phyloP scores from a whole-genome alignment of 192 early-diverging fungal species.

The Umbelopsis ramanniana region DNA sequence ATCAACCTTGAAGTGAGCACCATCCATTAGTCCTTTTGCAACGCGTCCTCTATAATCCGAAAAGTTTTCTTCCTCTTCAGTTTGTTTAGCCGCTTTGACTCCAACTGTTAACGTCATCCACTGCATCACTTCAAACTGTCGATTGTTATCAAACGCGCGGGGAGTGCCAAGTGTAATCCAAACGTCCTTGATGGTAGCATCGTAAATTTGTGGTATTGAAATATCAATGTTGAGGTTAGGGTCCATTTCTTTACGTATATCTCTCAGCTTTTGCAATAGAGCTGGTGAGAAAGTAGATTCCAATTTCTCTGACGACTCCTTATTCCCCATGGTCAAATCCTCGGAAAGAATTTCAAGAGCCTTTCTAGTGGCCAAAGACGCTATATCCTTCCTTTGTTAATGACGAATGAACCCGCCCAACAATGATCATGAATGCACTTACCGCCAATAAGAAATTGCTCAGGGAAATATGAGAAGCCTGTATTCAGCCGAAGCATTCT shows the following conservation, averaged over 20 bases:
- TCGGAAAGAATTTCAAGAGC: slow-evolving; percentile 23
- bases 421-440: neutral
- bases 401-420: neutral
- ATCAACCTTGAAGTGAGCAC: slow-evolving; percentile 53
- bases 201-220: slow-evolving; percentile 49
- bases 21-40: slow-evolving; percentile 50
- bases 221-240: slow-evolving; percentile 33
- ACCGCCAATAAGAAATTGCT: slow-evolving; percentile 58
- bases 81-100: neutral
- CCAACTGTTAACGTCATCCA: slow-evolving; percentile 48
- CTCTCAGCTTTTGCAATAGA: slow-evolving; percentile 40
- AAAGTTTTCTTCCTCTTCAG: slow-evolving; percentile 26
- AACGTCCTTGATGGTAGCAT: slow-evolving; percentile 49
- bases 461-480: slow-evolving; percentile 47
- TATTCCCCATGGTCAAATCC: slow-evolving; percentile 6
- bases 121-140: slow-evolving; percentile 38
- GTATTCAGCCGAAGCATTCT: slow-evolving; percentile 51
- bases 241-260: slow-evolving; percentile 29
- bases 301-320: neutral
- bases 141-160: slow-evolving; percentile 27
- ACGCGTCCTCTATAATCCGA: slow-evolving; percentile 44
- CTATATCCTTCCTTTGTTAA: slow-evolving; percentile 10
- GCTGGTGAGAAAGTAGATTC: slow-evolving; percentile 42
- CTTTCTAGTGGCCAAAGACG: slow-evolving; percentile 27
- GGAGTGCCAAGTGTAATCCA: slow-evolving; percentile 50